Base-by-base conservation (phyloP, 2,329 filamentous ascomycete genomes). In the Aspergillus vadensis region DNA sequence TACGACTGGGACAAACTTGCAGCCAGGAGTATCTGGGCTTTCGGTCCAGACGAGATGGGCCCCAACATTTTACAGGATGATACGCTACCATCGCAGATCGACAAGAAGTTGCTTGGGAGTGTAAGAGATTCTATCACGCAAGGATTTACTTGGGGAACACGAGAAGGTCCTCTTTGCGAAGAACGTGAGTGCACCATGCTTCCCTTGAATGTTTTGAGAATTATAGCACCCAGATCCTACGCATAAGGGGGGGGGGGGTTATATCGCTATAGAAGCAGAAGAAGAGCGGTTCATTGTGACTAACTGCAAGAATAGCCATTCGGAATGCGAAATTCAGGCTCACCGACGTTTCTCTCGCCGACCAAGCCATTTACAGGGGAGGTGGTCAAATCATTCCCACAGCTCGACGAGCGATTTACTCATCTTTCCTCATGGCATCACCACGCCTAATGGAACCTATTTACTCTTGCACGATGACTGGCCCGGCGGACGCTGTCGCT, bases 331-430 rank as follows among this genome's bases (percentile, higher is more conserved):
- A 97, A 74, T 99, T 99, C 85, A 92, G 93, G 74, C 87, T 99
- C 71, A 98, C 93, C 63, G 94, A 98, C 73, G 87, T 97, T 57
- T 83, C 90, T 44, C 84, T 99, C 19, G 94, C 93, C 10, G 84
- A 88, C 55, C 92, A 98, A 78, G 90, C 94, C 55, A 98, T 99
- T 72, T 96, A 92, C 82, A 88, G 95, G 55, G 95, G 95, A 59
- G 94, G 94, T 67, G 95, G 95, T 48, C 95, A 99, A 77, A 96
- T 99, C 73, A 99, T 99, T 74, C 95, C 95, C 49, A 98, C 95
- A 1, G 89, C 93, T 60, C 89, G 95, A 57, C 87, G 95, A 59
- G 92, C 95, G 10, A 94, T 95, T 77, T 99, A 99, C 78, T 94
- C 90, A 6, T 95, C 91, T 15, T 99, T 99, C 82, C 83, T 99